Percentiles rank a stretch among this genome's conserved stretches.
These are phyloP conservation scores for Pseudotulostoma volvatum DNA, from an alignment of 495 filamentous ascomycete species.

Conservation along the genomic window DNA sequence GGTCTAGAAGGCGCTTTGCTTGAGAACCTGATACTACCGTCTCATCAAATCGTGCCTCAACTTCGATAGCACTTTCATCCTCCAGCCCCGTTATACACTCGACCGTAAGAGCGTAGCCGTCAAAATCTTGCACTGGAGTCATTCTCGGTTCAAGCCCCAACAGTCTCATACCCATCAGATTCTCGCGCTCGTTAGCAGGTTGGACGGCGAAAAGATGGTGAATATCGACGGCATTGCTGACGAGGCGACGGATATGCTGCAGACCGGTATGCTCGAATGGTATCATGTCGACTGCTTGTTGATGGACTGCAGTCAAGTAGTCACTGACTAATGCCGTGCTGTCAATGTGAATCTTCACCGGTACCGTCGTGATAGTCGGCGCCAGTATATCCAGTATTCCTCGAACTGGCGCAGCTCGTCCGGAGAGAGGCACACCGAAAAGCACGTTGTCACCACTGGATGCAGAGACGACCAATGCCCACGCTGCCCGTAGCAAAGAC, in stretches of 20 bases:
- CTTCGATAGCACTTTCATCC: background rate
- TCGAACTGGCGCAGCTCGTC: constrained; percentile 19
- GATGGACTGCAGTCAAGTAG: constrained; percentile 22
- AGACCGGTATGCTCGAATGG: constrained; percentile 29
- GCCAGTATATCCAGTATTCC: constrained; percentile 19
- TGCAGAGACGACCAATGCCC: constrained; percentile 18
- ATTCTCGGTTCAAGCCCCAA: background rate
- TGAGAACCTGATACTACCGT: background rate
- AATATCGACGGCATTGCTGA: constrained; percentile 26
- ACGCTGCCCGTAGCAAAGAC: constrained; percentile 17
- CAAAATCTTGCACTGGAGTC: background rate
- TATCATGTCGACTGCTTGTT: constrained; percentile 16
- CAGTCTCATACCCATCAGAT: background rate
- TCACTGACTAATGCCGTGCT: constrained; percentile 10
- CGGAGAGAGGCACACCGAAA: constrained; percentile 19
- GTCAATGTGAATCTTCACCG: constrained; percentile 27
- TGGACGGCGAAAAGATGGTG: constrained; percentile 13
- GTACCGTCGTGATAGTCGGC: constrained; percentile 33
- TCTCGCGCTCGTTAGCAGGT: background rate
- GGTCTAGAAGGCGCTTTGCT: too few relatives aligned
- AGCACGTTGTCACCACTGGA: constrained; percentile 16
- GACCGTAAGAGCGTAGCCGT: background rate
- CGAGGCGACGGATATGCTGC: constrained; percentile 34
- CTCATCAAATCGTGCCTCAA: background rate
- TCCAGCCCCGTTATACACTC: background rate